Evolutionary conservation across 1,139 yeast genomes (phyloP).

Genomic region (Geotrichum europaeum): DNA sequence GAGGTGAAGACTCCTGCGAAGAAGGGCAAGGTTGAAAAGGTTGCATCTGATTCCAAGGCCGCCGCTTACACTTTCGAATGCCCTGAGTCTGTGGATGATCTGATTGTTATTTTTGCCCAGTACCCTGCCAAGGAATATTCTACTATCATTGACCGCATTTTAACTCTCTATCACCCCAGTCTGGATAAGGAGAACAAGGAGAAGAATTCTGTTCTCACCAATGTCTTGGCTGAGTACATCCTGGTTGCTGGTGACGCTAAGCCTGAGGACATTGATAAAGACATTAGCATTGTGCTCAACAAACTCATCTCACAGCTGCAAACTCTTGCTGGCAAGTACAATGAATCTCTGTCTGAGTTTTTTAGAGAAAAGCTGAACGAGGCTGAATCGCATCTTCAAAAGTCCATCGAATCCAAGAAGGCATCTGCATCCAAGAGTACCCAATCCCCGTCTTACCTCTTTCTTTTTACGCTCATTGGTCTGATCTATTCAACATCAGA

Average conservation of each 20-base stretch:
- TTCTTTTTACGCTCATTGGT: constrained; percentile 67
- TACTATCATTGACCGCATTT: constrained; percentile 47
- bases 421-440: neutral
- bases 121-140: constrained; percentile 43
- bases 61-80: constrained; percentile 43
- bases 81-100: constrained; percentile 39
- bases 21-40: constrained; percentile 18
- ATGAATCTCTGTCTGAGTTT: constrained; percentile 53
- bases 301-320: constrained; percentile 49
- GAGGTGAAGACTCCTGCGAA: constrained; percentile 17
- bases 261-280: constrained; percentile 24
- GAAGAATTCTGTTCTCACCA: constrained; percentile 58
- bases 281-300: constrained; percentile 37
- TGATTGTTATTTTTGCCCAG: constrained; percentile 38
- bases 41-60: constrained; percentile 9
- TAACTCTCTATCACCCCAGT: constrained; percentile 65
- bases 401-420: constrained; percentile 12
- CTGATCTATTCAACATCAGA: constrained; percentile 86
- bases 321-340: constrained; percentile 59
- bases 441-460: constrained; percentile 44
- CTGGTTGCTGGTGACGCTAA: constrained; percentile 44
- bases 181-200: constrained; percentile 78
- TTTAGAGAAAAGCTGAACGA: constrained; percentile 42
- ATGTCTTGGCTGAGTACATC: constrained; percentile 59
- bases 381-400: constrained; percentile 10